phyloP scores from a whole-genome alignment of 2,329 filamentous ascomycete genomes.

The Reticulascus tulasneorum region DNA sequence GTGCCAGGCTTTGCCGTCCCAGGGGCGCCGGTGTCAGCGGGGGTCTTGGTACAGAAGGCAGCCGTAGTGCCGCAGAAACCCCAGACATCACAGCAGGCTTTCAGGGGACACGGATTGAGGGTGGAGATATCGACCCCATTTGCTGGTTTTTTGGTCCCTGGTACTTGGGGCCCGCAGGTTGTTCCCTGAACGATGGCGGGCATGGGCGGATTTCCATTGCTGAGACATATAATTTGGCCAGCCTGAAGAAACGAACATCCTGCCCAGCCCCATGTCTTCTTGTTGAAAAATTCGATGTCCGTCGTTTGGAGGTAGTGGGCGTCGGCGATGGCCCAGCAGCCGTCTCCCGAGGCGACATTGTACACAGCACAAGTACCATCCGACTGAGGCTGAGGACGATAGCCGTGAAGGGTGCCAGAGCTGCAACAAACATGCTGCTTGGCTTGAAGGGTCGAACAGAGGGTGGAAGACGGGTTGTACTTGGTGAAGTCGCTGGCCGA shows the following conservation, averaged over 20 bases:
- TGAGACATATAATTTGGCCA: slow-evolving; percentile 17
- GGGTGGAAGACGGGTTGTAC: slow-evolving; percentile 28
- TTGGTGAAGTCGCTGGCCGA: slow-evolving; percentile 30
- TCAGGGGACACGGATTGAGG: slow-evolving; percentile 25
- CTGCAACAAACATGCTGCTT: slow-evolving; percentile 34
- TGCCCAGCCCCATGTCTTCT: slow-evolving; percentile 20
- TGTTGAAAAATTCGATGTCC: slow-evolving; percentile 2
- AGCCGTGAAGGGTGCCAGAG: slow-evolving; percentile 13
- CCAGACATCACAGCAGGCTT: slow-evolving; percentile 30
- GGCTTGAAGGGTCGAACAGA: slow-evolving; percentile 20
- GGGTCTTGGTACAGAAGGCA: slow-evolving; percentile 33
- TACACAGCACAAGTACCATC: slow-evolving; percentile 1
- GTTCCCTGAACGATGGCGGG: slow-evolving; percentile 15
- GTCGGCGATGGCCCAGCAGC: neutral
- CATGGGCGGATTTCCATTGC: slow-evolving; percentile 17
- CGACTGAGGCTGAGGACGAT: neutral
- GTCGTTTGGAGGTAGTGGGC: neutral
- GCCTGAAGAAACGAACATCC: slow-evolving; percentile 14
- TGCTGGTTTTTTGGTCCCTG: neutral
- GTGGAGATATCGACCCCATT: slow-evolving; percentile 25
- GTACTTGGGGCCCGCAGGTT: slow-evolving; percentile 17
- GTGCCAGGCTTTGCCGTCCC: slow-evolving; percentile 17
- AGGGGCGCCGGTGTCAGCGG: slow-evolving; percentile 13
- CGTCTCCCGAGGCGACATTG: neutral
- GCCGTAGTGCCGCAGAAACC: slow-evolving; percentile 40